A percentile compares a stretch with the other conserved stretches of the same genome.
phyloP scores from a whole-genome alignment of 2,329 filamentous ascomycete species.

The Mollisiaceae sp. region DNA sequence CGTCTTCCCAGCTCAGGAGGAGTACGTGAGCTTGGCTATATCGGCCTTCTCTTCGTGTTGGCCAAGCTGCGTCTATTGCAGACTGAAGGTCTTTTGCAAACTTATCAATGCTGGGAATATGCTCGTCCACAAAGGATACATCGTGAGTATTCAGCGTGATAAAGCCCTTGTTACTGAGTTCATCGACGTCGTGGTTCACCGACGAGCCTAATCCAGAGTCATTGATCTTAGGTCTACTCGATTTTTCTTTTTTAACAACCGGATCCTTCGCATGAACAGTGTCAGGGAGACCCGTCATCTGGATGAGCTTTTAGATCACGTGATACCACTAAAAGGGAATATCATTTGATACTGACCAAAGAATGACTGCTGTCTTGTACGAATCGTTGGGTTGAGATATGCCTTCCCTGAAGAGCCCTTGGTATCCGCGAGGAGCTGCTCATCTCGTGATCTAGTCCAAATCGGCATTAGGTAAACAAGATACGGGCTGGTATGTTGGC shows the following conservation, averaged over 20 bases:
- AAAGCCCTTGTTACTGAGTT: neutral
- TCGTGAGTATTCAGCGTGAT: constrained; percentile 17
- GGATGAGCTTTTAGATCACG: neutral
- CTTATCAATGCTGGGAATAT: constrained; percentile 15
- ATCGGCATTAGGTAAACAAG: neutral
- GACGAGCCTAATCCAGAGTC: neutral
- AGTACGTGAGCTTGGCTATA: constrained; percentile 16
- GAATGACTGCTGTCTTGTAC: neutral
- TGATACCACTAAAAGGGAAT: neutral
- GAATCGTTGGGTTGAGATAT: neutral
- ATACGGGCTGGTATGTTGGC: neutral
- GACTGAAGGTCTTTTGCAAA: constrained; percentile 18
- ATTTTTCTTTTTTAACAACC: neutral
- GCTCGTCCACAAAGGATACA: constrained; percentile 7
- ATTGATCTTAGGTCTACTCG: neutral
- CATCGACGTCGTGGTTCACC: neutral
- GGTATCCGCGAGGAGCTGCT: neutral
- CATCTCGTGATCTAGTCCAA: neutral
- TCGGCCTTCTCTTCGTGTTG: constrained; percentile 6
- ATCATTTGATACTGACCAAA: neutral
- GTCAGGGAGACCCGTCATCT: neutral
- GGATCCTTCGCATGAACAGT: neutral
- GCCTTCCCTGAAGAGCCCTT: neutral
- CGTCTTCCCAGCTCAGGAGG: constrained; percentile 22
- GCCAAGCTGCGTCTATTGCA: constrained; percentile 22